Percentiles rank a stretch among this genome's conserved stretches.
These are phyloP conservation scores for Dendrobium huoshanense DNA, from an alignment of 106 monocot species.

Conservation along the genomic window DNA sequence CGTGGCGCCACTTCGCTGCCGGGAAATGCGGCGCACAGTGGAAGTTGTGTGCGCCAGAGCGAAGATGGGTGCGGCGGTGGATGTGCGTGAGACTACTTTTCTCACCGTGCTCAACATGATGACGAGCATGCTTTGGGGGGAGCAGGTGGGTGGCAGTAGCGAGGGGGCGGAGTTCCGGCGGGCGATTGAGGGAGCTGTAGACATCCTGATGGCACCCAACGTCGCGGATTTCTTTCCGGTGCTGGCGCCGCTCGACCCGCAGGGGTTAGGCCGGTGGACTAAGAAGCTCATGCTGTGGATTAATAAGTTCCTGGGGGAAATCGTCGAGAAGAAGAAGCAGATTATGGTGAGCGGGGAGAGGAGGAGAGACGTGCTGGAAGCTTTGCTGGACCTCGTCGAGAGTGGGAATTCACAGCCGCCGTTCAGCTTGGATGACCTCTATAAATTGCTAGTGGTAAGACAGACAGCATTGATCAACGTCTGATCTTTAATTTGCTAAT, in stretches of 20 bases:
- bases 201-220: conserved; percentile 40
- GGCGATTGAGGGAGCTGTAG: conserved; percentile 18
- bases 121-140: conserved; percentile 6
- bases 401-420: conserved; percentile 22
- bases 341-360: not conserved
- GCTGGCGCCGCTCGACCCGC: conserved; percentile 50
- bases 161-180: conserved; percentile 29
- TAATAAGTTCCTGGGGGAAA: conserved; percentile 24
- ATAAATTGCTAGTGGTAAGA: conserved; percentile 50
- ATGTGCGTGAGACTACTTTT: not conserved
- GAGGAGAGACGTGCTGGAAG: conserved; percentile 37
- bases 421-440: conserved; percentile 42
- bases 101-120: not conserved
- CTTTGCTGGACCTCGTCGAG: conserved; percentile 33
- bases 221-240: conserved; percentile 52
- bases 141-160: not conserved
- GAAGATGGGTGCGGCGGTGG: not conserved
- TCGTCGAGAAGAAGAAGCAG: conserved; percentile 25
- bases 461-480: not conserved
- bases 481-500: not conserved
- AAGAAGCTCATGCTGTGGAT: conserved; percentile 11
- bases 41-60: not conserved
- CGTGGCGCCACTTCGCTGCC: conserved; percentile 5
- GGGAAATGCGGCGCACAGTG: conserved; percentile 23
- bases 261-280: conserved; percentile 27